Percentiles rank a stretch among this genome's conserved stretches.
These are phyloP conservation scores for Scutellaria minor DNA, from an alignment of 257 asterid species.

Conservation along the genomic window DNA sequence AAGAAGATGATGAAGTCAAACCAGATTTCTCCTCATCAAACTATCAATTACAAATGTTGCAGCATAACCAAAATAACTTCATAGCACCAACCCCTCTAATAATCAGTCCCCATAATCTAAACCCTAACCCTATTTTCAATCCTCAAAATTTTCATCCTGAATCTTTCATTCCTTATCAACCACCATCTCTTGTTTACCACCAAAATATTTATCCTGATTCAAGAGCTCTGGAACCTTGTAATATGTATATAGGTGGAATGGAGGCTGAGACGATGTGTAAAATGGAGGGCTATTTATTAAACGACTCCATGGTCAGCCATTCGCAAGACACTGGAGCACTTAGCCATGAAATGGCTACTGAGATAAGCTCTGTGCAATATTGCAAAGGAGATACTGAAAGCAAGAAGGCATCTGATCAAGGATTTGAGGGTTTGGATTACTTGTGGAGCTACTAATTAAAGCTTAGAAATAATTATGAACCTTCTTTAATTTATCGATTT, in stretches of 20 bases:
- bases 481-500: no score
- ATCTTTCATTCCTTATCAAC: not conserved
- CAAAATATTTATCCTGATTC: no score
- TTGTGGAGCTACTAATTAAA: constrained; percentile 29
- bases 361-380: no score
- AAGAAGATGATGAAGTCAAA: not conserved
- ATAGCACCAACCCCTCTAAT: not conserved
- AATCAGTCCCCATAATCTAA: not conserved
- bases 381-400: not conserved
- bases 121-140: not conserved
- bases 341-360: not conserved
- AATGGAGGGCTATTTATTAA: not conserved
- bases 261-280: not conserved
- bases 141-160: not conserved
- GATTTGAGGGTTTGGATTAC: constrained; percentile 18
- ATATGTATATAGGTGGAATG: not conserved
- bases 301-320: not conserved
- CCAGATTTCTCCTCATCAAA: not conserved
- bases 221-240: no score
- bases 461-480: no score
- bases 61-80: not conserved
- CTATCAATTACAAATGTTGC: not conserved
- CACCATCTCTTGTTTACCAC: no score
- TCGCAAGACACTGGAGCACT: not conserved
- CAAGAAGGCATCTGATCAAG: not conserved